Conservation (phyloP, 768 basidiomycete genomes). For the Serendipita vermifera region DNA sequence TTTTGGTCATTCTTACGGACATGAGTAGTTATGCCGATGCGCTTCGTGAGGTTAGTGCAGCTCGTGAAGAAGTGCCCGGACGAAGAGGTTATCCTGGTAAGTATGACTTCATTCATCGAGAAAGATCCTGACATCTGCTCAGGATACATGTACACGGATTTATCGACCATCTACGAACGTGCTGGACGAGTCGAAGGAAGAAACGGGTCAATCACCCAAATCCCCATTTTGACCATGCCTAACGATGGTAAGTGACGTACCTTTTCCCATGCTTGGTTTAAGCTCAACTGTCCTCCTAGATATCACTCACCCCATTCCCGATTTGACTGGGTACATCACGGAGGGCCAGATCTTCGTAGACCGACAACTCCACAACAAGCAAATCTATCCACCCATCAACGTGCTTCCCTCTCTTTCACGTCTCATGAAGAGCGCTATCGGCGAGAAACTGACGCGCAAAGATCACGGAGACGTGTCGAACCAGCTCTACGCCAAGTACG, state of each 20-base stretch:
- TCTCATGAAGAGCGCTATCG: slow-evolving; percentile 99
- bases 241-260: slow-evolving; percentile 71
- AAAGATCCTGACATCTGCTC: slow-evolving; percentile 25
- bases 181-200: slow-evolving; percentile 95
- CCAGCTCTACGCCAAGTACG: slow-evolving; percentile 97
- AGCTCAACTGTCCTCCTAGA: slow-evolving; percentile 36
- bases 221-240: slow-evolving; percentile 99
- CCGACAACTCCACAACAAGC: slow-evolving; percentile 89
- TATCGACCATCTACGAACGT: slow-evolving; percentile 98
- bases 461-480: slow-evolving; percentile 99
- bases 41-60: slow-evolving; percentile 77
- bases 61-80: slow-evolving; percentile 97
- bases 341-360: slow-evolving; percentile 99
- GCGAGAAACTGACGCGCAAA: slow-evolving; percentile 91
- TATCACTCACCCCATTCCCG: slow-evolving; percentile 99
- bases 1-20: slow-evolving; percentile 96
- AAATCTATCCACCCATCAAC: slow-evolving; percentile 99
- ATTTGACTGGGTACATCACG: slow-evolving; percentile 98
- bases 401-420: slow-evolving; percentile 96
- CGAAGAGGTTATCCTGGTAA: slow-evolving; percentile 85
- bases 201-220: slow-evolving; percentile 98
- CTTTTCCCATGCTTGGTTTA: neutral
- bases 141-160: slow-evolving; percentile 97
- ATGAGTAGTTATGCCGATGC: slow-evolving; percentile 99
- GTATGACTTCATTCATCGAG: slow-evolving; percentile 18